These are phyloP conservation scores for Tricholoma sp. DNA, from an alignment of 768 basidiomycete species.

Conservation along the genomic window DNA sequence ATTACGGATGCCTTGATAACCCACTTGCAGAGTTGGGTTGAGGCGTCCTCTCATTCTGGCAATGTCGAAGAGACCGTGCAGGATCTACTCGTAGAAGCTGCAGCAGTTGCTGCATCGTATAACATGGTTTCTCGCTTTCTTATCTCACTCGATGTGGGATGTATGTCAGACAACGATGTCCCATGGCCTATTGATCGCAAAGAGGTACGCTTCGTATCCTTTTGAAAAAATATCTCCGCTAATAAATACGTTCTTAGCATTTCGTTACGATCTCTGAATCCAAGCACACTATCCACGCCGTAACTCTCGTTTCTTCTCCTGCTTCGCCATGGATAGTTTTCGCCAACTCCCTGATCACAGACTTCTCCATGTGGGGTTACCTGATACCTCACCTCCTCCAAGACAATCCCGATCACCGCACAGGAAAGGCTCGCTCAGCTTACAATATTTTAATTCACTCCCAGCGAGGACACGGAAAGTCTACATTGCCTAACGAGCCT, in stretches of 20 bases:
- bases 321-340: constrained; percentile 48
- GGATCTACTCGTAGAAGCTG: constrained; percentile 50
- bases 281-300: constrained; percentile 34
- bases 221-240: background rate
- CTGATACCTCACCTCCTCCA: constrained; percentile 37
- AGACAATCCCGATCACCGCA: constrained; percentile 7
- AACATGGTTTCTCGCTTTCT: constrained; percentile 71
- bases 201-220: constrained; percentile 29
- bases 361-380: constrained; percentile 43
- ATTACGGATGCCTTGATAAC: constrained; percentile 37
- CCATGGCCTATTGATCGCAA: constrained; percentile 46
- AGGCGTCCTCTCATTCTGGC: constrained; percentile 12
- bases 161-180: constrained; percentile 38
- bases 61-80: constrained; percentile 27
- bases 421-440: constrained; percentile 15
- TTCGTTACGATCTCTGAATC: constrained; percentile 28
- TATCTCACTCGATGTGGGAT: constrained; percentile 55
- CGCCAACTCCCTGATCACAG: constrained; percentile 45
- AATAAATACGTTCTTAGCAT: constrained; percentile 28
- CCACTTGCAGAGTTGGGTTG: constrained; percentile 26
- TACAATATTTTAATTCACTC: constrained; percentile 48
- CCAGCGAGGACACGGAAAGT: constrained; percentile 47
- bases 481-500: constrained; percentile 26
- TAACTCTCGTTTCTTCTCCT: constrained; percentile 34
- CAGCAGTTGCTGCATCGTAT: constrained; percentile 48